A percentile compares a stretch with the other conserved stretches of the same genome.
These are phyloP conservation scores for Thuja plicata DNA, from an alignment of 83 land plant species.

Conservation along the genomic window DNA sequence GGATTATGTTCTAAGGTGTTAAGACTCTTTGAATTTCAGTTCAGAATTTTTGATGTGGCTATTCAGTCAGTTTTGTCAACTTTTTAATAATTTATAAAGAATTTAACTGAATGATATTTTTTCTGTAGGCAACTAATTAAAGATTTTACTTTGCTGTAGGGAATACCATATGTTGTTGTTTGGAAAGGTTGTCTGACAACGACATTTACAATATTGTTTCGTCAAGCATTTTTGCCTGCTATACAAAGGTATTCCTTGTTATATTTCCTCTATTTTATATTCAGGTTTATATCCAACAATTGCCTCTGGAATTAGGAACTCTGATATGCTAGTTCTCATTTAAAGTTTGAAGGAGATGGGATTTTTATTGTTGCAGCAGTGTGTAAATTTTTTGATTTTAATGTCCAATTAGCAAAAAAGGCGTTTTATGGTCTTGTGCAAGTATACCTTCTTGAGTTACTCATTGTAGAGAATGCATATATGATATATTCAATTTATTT, in stretches of 20 bases:
- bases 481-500: not conserved
- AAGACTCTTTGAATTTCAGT: not conserved
- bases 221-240: slow-evolving; percentile 20
- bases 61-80: not conserved
- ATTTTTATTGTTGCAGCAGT: not conserved
- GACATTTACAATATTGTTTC: slow-evolving; percentile 1
- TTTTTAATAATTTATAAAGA: not conserved
- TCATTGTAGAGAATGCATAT: not conserved
- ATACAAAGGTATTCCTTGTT: slow-evolving; percentile 14
- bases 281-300: not conserved
- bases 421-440: not conserved
- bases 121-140: not conserved
- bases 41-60: not conserved
- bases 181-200: slow-evolving; percentile 17
- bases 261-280: slow-evolving; percentile 4
- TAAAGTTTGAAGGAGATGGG: not conserved
- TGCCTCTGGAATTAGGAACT: not conserved
- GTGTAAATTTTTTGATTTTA: not conserved
- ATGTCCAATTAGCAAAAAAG: not conserved
- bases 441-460: not conserved
- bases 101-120: not conserved
- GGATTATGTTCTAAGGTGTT: slow-evolving; percentile 10
- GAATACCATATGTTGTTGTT: slow-evolving; percentile 15
- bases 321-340: not conserved
- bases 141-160: not conserved